Evolutionary conservation across 2,329 filamentous ascomycete genomes (phyloP).

Genomic region (Madurella mycetomatis): DNA sequence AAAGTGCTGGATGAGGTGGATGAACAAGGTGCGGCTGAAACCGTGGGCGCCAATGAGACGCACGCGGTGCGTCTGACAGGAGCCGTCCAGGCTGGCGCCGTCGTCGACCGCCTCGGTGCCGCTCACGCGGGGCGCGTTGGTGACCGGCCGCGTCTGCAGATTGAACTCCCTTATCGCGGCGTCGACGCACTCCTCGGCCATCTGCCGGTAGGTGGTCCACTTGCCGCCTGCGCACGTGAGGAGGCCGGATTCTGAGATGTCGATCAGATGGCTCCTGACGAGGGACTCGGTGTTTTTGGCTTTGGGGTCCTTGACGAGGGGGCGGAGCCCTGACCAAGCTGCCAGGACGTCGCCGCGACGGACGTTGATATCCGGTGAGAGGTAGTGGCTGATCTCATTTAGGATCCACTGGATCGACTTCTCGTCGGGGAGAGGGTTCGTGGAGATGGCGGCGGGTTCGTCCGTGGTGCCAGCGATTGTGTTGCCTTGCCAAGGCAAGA

Average conservation of each 20-base stretch:
- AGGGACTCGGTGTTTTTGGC: conserved; percentile 78
- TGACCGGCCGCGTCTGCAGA: conserved; percentile 49
- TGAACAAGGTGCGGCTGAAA: conserved; percentile 84
- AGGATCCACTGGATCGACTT: conserved; percentile 80
- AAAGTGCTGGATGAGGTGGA: conserved; percentile 91
- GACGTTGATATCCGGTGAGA: conserved; percentile 71
- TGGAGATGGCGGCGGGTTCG: conserved; percentile 62
- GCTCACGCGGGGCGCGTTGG: conserved; percentile 59
- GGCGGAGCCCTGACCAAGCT: conserved; percentile 74
- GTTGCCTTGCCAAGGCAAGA: conserved; percentile 81
- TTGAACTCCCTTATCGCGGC: conserved; percentile 66
- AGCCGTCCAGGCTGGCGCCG: conserved; percentile 64
- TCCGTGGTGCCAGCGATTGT: conserved; percentile 83
- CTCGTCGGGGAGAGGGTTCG: conserved; percentile 67
- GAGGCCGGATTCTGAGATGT: conserved; percentile 68
- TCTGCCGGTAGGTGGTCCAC: conserved; percentile 86
- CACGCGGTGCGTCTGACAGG: conserved; percentile 70
- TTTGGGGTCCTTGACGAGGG: conserved; percentile 74
- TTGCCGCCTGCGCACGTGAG: conserved; percentile 80
- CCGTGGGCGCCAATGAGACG: conserved; percentile 74
- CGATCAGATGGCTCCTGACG: conserved; percentile 76
- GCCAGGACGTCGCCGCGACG: conserved; percentile 71
- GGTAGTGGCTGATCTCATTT: conserved; percentile 69
- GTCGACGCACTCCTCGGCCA: conserved; percentile 82
- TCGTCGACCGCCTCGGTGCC: conserved; percentile 66